Percentiles rank a stretch among this genome's conserved stretches.
Conservation (phyloP, 2,329 filamentous ascomycete species). For the Diaporthe citrichinensis region DNA sequence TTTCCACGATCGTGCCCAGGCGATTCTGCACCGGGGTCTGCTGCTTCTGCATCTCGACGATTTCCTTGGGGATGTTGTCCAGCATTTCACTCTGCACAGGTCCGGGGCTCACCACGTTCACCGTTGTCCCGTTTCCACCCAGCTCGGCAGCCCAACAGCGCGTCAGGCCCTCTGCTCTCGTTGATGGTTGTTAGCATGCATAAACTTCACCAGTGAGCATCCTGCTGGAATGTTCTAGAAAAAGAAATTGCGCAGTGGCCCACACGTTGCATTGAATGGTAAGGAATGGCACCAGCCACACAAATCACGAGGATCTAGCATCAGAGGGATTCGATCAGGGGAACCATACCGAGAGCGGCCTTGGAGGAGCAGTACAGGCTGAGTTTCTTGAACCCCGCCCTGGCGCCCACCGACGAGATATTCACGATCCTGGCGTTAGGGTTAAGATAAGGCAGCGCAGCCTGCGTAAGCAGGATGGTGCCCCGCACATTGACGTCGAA, state of each 20-base stretch:
- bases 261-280: background rate
- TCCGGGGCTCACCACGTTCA: slow-evolving; percentile 72
- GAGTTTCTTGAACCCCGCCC: slow-evolving; percentile 60
- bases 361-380: slow-evolving; percentile 70
- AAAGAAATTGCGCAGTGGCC: accelerated
- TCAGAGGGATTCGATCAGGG: background rate
- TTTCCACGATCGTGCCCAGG: slow-evolving; percentile 65
- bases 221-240: too few relatives aligned
- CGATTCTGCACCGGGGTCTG: slow-evolving; percentile 66
- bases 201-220: background rate
- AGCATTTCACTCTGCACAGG: slow-evolving; percentile 72
- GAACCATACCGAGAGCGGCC: slow-evolving; percentile 55
- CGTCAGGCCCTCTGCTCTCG: slow-evolving; percentile 68
- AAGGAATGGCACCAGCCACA: background rate
- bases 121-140: slow-evolving; percentile 68
- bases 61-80: slow-evolving; percentile 62
- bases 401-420: slow-evolving; percentile 67
- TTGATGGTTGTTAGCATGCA: background rate
- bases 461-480: slow-evolving; percentile 66
- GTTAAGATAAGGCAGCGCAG: slow-evolving; percentile 65
- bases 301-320: background rate
- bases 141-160: slow-evolving; percentile 72
- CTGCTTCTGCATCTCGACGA: slow-evolving; percentile 64
- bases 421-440: slow-evolving; percentile 68
- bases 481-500: slow-evolving; percentile 71